Evolutionary conservation across 2,329 filamentous ascomycete genomes (phyloP).

Genomic region (Apiospora phragmitis): DNA sequence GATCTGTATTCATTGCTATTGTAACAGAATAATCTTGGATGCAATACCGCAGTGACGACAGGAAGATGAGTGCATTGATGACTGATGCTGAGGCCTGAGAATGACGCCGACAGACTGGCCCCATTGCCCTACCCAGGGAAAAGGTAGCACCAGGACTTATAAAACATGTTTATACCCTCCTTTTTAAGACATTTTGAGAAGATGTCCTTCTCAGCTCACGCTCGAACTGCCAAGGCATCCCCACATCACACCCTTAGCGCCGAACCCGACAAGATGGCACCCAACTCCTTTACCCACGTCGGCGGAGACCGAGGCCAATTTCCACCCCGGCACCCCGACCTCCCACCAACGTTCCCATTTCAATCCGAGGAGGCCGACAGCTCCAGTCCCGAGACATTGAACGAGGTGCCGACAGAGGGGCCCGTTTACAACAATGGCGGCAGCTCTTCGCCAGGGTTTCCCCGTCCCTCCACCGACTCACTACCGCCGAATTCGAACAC

Average conservation of each 20-base stretch:
- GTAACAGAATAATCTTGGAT: too few species aligned
- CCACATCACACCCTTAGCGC: too few species aligned
- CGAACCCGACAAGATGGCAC: too few species aligned
- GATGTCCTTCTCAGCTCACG: neutral
- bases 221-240: neutral
- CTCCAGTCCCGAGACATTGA: slow-evolving; percentile 16
- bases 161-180: neutral
- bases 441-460: neutral
- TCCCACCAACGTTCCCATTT: neutral
- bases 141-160: neutral
- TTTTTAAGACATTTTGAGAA: neutral
- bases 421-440: neutral
- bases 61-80: neutral
- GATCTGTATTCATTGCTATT: too few species aligned
- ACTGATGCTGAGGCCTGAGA: neutral
- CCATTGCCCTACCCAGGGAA: neutral
- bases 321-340: neutral
- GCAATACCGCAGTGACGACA: neutral
- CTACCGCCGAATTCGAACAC: slow-evolving; percentile 9
- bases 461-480: slow-evolving; percentile 12
- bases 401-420: slow-evolving; percentile 14
- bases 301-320: neutral
- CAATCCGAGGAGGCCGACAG: neutral
- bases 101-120: neutral
- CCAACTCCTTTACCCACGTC: neutral